Base-by-base conservation (phyloP, 768 basidiomycete species). In the Xanthoconium stramineum region DNA sequence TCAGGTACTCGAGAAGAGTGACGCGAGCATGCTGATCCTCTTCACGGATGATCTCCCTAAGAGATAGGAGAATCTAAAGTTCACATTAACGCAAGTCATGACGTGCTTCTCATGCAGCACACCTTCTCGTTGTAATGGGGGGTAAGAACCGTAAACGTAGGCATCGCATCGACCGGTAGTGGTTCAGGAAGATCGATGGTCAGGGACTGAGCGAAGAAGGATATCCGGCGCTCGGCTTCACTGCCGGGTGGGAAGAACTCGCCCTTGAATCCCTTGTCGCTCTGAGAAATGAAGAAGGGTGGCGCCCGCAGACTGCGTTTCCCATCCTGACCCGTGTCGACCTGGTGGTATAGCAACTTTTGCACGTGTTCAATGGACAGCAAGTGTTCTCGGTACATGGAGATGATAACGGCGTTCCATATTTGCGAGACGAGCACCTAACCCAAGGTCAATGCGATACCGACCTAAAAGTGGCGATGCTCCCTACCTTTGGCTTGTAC, bases 341-440 rank as follows among this genome's bases (percentile, higher is more conserved):
- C 91, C 69, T 99, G 97, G 72, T 98, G 97, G 64, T 99, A 98
- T 10, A 98, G 83, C 12, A 98, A 76, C 70, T 96, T 97, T 76
- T 99, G 97, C 40, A 99, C 96, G 65, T 99, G 97, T 64, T 98
- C 94, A 67, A 99, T 99, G 47, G 95, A 98, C 36, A 98, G 78
- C n/a, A 99, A 73, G 69, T 98, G 97, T 72, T 99, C 97, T 67
- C 97, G 88, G 74, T 98, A 99, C 97, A 99, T 99, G 14, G 96
- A 98, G 63, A 99, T 98, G 75, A 99, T 97, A 75, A 99, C 88
- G 24, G 97, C 97, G 70, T 99, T 99, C 97, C 97, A 98, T 53
- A 99, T 95, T 74, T 98, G 97, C 15, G 95, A 97, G 43, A 99
- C 96, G 39, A 99, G 82, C 38, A 99, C 94, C 91, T 94, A 52